A percentile compares a stretch with the other conserved stretches of the same genome.
Conservation (phyloP, 2,329 filamentous ascomycete genomes). For the Alternaria solani region DNA sequence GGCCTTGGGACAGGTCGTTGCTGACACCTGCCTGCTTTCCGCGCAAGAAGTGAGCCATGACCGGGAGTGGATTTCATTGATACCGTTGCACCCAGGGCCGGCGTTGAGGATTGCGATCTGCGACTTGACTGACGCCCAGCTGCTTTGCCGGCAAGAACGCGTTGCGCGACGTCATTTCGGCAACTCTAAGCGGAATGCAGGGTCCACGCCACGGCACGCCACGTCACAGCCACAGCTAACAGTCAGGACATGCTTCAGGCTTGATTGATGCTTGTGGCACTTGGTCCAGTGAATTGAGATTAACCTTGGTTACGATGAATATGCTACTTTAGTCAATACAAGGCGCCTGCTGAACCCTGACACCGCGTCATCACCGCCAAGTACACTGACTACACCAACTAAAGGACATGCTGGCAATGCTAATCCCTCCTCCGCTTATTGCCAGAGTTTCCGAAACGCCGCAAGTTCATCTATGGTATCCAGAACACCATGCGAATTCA, state of each 20-base stretch:
- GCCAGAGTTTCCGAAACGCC: constrained; percentile 23
- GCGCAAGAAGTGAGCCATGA: constrained; percentile 86
- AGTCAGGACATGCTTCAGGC: background rate
- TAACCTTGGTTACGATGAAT: background rate
- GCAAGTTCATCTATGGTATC: constrained; percentile 26
- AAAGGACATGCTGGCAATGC: constrained; percentile 5
- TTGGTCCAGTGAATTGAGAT: background rate
- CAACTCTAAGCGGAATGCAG: constrained; percentile 26
- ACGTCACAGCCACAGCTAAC: constrained; percentile 12
- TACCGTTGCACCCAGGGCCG: constrained; percentile 30
- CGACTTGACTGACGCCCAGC: constrained; percentile 19
- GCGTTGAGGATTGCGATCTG: constrained; percentile 15
- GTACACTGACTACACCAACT: constrained; percentile 3
- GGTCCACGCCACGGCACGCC: constrained; percentile 24
- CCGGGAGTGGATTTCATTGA: constrained; percentile 42
- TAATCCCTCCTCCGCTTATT: background rate
- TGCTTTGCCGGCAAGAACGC: constrained; percentile 21
- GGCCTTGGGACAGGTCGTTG: constrained; percentile 84
- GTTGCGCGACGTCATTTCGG: constrained; percentile 30
- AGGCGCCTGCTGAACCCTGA: background rate
- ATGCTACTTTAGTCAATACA: background rate
- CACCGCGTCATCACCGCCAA: background rate
- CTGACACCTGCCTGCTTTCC: constrained; percentile 94
- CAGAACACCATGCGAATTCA: constrained; percentile 18
- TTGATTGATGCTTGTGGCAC: background rate